Conservation (phyloP, 2,329 filamentous ascomycete genomes). For the Fusarium globosum region DNA sequence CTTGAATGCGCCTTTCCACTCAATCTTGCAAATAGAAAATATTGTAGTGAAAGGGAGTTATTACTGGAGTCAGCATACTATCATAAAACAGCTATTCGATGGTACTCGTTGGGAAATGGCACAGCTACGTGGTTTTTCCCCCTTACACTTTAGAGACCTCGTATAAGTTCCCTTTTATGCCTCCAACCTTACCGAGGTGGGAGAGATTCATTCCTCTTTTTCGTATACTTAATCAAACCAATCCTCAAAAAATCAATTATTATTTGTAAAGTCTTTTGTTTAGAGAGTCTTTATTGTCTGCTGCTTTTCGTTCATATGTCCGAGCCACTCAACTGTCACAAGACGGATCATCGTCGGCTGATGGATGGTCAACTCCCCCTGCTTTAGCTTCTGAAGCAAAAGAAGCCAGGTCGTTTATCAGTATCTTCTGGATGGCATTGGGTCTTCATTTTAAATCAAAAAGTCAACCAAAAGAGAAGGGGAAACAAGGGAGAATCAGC, state of each 20-base stretch:
- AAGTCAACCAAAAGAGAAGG: not conserved
- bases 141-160: not conserved
- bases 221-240: not conserved
- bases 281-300: no score
- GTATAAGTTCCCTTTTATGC: not conserved
- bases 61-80: not conserved
- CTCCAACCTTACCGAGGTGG: not conserved
- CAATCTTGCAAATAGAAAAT: not conserved
- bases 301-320: not conserved
- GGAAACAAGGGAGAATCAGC: not conserved
- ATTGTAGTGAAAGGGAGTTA: no score
- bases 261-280: not conserved
- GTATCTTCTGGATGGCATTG: not conserved
- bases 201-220: not conserved
- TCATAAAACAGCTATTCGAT: not conserved
- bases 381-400: constrained; percentile 17
- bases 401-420: constrained; percentile 17
- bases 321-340: not conserved
- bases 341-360: constrained; percentile 29
- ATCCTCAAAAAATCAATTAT: not conserved
- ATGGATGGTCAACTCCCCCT: constrained; percentile 18
- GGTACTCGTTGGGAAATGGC: not conserved
- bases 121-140: not conserved
- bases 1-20: not conserved
- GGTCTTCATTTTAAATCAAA: not conserved